These are phyloP conservation scores for Euphorbia tirucalli DNA, from an alignment of 345 rosid genomes.

Conservation along the genomic window DNA sequence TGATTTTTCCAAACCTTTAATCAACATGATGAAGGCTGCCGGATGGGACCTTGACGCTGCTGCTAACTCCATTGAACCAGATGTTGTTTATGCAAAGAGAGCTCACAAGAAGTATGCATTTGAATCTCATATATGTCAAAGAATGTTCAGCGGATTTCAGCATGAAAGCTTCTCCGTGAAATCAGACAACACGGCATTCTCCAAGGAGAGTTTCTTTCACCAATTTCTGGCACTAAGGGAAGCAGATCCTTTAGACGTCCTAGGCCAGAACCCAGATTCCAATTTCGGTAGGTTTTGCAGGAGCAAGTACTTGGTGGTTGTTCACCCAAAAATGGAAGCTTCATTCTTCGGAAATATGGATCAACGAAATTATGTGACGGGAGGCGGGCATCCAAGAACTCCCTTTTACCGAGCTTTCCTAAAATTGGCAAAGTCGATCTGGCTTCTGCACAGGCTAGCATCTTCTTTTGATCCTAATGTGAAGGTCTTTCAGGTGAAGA, in stretches of 20 bases:
- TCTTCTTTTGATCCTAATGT: conserved; percentile 64
- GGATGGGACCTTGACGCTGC: conserved; percentile 97
- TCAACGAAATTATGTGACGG: conserved; percentile 62
- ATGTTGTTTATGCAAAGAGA: conserved; percentile 72
- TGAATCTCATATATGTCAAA: conserved; percentile 79
- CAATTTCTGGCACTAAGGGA: conserved; percentile 64
- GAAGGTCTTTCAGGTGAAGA: conserved; percentile 63
- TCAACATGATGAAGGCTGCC: conserved; percentile 92
- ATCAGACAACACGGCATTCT: conserved; percentile 32
- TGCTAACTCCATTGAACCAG: conserved; percentile 64
- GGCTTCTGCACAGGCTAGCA: conserved; percentile 81
- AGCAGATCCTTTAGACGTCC: conserved; percentile 66
- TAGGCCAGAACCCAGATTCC: conserved; percentile 77
- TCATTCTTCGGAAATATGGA: conserved; percentile 81
- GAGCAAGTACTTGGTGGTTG: conserved; percentile 60
- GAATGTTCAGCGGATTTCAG: conserved; percentile 79
- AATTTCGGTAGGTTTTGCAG: conserved; percentile 66
- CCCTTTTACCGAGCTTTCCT: conserved; percentile 72
- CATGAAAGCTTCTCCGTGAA: conserved; percentile 51
- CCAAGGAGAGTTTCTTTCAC: conserved; percentile 64
- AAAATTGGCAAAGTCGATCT: conserved; percentile 68
- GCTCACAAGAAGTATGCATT: conserved; percentile 83
- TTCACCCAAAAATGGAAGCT: conserved; percentile 87
- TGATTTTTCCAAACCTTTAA: conserved; percentile 75
- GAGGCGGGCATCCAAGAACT: conserved; percentile 82